These are phyloP conservation scores for Puccinia horiana DNA, from an alignment of 1,284 basidiomycete genomes.

Conservation along the genomic window DNA sequence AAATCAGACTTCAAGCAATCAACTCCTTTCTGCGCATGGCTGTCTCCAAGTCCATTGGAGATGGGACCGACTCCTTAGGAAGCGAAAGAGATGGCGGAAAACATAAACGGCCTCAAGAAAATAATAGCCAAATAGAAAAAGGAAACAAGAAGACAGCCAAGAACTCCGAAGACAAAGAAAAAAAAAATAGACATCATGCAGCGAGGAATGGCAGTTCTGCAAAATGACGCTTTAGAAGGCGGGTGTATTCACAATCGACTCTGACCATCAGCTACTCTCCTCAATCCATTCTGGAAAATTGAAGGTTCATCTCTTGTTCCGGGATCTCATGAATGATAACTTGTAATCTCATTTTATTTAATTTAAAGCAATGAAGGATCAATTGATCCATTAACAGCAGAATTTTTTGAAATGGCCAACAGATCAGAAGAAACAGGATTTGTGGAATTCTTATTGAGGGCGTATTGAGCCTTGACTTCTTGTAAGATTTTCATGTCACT, in stretches of 20 bases:
- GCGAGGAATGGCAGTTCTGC: background rate
- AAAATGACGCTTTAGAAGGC: background rate
- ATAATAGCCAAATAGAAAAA: too few relatives aligned
- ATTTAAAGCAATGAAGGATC: background rate
- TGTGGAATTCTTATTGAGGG: too few relatives aligned
- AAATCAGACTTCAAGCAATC: background rate
- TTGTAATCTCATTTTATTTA: background rate
- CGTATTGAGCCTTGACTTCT: background rate
- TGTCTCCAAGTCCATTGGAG: background rate
- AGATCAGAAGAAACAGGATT: background rate
- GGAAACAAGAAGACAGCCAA: too few relatives aligned
- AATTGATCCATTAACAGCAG: background rate
- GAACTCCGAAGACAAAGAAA: too few relatives aligned
- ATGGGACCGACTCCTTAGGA: background rate
- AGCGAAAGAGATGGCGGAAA: too few relatives aligned
- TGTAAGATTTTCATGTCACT: background rate
- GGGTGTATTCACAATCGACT: background rate
- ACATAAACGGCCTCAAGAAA: too few relatives aligned
- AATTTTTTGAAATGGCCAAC: background rate
- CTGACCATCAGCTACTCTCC: background rate
- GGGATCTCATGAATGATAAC: background rate
- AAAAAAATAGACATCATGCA: background rate
- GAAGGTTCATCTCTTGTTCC: background rate
- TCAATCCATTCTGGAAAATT: background rate
- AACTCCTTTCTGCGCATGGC: slow-evolving; percentile 8